Evolutionary conservation across 2,329 filamentous ascomycete genomes (phyloP), one percentile per base, ranked within the genome.

Genomic region (Calycina herbarum): DNA sequence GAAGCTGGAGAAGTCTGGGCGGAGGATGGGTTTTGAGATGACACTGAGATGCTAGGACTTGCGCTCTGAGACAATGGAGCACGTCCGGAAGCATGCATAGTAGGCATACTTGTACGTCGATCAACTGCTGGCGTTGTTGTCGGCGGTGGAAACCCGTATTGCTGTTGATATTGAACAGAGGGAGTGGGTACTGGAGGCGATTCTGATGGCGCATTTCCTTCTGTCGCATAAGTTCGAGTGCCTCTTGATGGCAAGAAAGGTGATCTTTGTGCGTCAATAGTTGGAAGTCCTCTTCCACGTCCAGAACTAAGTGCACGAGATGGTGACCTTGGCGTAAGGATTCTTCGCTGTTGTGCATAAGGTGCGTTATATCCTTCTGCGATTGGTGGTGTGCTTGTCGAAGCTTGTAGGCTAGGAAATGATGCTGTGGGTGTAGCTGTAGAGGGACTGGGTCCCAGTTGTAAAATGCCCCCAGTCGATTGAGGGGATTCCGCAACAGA

Each of bases 271-370:
- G 82, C 81, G 73, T 82, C 80, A 57, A 82, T 81, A 1, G 80
- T 82, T 29, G 78, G 80, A 20, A 79, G 80, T 0, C 78, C 75
- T 38, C 77, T 76, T 58, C 78, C 78, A 42, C 82, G 69, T 38
- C 80, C 80, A 13, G 84, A 72, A 70, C 83, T 86, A 20, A 82
- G 78, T 31, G 83, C 79, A 67, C 86, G 82, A 51, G 86, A 86
- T 10, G 87, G 79, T 63, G 77, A 74, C 70, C 72, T 74, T 59
- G 74, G 73, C 38, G 73, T 75, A 57, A 75, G 61, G 38, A 75
- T 74, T 64, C 69, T 69, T 45, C 74, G 69, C 45, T 51, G 64
- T 54, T 65, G 62, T 29, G 70, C 62, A 65, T 76, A 73, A 54
- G 74, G 75, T 42, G 73, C 73, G 45, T 54, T 64, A 62, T 71